Evolutionary conservation across 805 yeast species (phyloP).

Genomic region (Metschnikowia peoriensis): DNA sequence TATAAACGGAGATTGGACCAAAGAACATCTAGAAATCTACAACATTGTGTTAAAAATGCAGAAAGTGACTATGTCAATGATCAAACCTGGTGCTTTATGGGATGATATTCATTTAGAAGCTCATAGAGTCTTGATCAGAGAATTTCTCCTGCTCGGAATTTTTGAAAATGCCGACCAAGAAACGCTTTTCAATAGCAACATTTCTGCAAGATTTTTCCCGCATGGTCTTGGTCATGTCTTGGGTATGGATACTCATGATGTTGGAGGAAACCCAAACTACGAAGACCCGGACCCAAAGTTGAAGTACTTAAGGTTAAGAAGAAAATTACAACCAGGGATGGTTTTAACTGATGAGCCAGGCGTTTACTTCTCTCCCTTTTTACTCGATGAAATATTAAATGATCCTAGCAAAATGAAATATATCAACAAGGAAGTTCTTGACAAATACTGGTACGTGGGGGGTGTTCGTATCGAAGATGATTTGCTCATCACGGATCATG

Average conservation of each 20-base stretch:
- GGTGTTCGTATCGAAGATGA: slow-evolving; percentile 98
- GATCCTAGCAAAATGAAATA: slow-evolving; percentile 48
- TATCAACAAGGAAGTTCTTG: slow-evolving; percentile 63
- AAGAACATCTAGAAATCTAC: slow-evolving; percentile 82
- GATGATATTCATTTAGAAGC: slow-evolving; percentile 79
- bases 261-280: slow-evolving; percentile 85
- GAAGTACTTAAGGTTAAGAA: slow-evolving; percentile 75
- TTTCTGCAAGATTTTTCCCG: slow-evolving; percentile 82
- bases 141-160: slow-evolving; percentile 71
- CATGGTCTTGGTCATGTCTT: slow-evolving; percentile 94
- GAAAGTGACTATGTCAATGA: slow-evolving; percentile 58
- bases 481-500: slow-evolving; percentile 69
- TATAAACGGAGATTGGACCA: slow-evolving; percentile 82
- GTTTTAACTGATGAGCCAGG: slow-evolving; percentile 96
- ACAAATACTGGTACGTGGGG: slow-evolving; percentile 85
- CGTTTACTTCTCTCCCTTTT: slow-evolving; percentile 80
- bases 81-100: slow-evolving; percentile 84
- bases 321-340: slow-evolving; percentile 72
- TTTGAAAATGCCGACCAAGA: slow-evolving; percentile 59
- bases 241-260: slow-evolving; percentile 96
- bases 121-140: slow-evolving; percentile 71
- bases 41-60: slow-evolving; percentile 84
- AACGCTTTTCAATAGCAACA: slow-evolving; percentile 68
- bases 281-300: slow-evolving; percentile 78
- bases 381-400: slow-evolving; percentile 62